These are phyloP conservation scores for Anaeromyces robustus DNA, from an alignment of 192 early-diverging fungal species.

Conservation along the genomic window DNA sequence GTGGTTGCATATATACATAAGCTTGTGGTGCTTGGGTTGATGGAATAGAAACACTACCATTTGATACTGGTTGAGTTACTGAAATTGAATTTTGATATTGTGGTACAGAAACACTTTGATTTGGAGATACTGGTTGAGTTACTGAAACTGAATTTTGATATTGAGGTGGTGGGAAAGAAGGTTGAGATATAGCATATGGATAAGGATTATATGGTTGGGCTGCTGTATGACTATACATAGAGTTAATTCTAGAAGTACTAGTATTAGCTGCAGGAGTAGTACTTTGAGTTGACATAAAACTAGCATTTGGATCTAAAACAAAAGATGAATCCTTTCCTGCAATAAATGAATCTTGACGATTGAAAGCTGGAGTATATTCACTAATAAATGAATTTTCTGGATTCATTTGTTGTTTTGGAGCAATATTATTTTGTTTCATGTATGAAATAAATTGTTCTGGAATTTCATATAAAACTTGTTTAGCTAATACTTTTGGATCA, in stretches of 20 bases:
- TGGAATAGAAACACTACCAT: too few relatives aligned
- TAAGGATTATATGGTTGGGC: too few relatives aligned
- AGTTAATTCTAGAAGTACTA: neutral
- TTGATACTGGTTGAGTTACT: too few relatives aligned
- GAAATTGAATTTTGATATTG: too few relatives aligned
- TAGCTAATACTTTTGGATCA: conserved; percentile 12
- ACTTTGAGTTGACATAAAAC: neutral
- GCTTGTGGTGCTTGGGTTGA: too few relatives aligned
- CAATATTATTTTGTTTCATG: neutral
- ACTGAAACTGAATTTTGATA: too few relatives aligned
- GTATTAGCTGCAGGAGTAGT: too few relatives aligned
- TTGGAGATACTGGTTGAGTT: too few relatives aligned
- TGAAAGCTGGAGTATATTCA: neutral
- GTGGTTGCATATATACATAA: too few relatives aligned
- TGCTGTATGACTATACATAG: neutral
- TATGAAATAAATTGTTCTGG: conserved; percentile 29
- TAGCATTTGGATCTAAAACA: neutral
- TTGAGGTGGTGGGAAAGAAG: too few relatives aligned
- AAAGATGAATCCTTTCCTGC: neutral
- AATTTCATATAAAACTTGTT: conserved; percentile 26
- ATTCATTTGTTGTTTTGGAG: neutral
- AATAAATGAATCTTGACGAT: neutral
- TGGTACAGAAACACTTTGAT: too few relatives aligned
- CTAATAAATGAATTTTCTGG: neutral
- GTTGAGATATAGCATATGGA: too few relatives aligned